A percentile compares a stretch with the other conserved stretches of the same genome.
Evolutionary conservation across 352 stramenopile species (phyloP).

Genomic region (Phytophthora syringae): DNA sequence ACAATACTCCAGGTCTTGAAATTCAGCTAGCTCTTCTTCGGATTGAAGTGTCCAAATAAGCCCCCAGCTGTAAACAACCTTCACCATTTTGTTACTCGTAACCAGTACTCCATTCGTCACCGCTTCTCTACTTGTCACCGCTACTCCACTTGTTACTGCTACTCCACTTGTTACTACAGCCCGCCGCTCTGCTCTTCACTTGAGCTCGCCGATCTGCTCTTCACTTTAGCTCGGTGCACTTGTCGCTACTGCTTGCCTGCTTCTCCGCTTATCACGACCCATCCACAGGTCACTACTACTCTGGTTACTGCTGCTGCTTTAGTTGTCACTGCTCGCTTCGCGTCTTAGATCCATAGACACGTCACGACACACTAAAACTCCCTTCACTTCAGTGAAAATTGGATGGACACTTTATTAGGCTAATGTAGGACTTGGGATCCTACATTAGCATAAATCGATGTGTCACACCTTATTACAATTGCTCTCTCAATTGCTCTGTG

Average conservation of each 20-base stretch:
- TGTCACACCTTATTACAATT: conserved; percentile 4
- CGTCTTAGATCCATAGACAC: too few relatives aligned
- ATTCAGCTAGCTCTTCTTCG: background rate
- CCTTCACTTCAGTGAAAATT: too few relatives aligned
- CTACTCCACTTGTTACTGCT: background rate
- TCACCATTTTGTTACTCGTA: background rate
- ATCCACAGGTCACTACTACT: too few relatives aligned
- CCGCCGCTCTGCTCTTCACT: too few relatives aligned
- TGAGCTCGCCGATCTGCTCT: too few relatives aligned
- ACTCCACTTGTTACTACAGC: background rate
- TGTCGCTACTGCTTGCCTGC: too few relatives aligned
- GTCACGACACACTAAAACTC: too few relatives aligned
- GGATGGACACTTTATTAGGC: too few relatives aligned
- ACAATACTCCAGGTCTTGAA: conserved; percentile 9
- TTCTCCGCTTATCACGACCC: background rate
- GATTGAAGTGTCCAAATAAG: background rate
- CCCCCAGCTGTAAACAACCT: background rate
- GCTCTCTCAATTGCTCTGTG: background rate
- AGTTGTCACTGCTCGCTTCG: too few relatives aligned
- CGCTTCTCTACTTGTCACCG: background rate
- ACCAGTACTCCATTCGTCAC: too few relatives aligned
- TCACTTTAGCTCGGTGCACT: too few relatives aligned
- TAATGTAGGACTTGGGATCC: background rate
- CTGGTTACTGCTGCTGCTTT: too few relatives aligned
- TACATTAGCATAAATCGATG: background rate